Conservation (phyloP, 2,329 filamentous ascomycete genomes). For the Uncinocarpus reesii region DNA sequence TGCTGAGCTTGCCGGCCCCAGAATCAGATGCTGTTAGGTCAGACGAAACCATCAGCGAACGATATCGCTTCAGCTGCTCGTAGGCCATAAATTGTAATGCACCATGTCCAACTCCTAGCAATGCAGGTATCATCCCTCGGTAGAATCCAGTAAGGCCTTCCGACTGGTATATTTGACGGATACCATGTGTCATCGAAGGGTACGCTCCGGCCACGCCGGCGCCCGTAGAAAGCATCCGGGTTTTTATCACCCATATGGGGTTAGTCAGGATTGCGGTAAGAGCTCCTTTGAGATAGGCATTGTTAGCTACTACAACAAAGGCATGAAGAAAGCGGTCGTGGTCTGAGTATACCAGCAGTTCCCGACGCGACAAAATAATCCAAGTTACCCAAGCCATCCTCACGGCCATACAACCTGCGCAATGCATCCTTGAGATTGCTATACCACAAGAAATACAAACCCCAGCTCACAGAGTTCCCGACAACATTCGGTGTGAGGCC, state of each 20-base stretch:
- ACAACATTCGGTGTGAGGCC: conserved; percentile 82
- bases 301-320: neutral
- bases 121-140: conserved; percentile 68
- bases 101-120: conserved; percentile 82
- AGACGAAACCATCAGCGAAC: conserved; percentile 34
- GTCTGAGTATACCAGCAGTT: conserved; percentile 39
- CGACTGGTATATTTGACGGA: conserved; percentile 51
- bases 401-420: conserved; percentile 30
- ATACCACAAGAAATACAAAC: conserved; percentile 76
- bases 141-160: conserved; percentile 80
- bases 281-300: conserved; percentile 44
- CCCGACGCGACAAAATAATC: conserved; percentile 77
- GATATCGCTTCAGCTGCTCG: conserved; percentile 59
- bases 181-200: conserved; percentile 62
- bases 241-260: conserved; percentile 97
- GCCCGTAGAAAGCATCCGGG: conserved; percentile 85
- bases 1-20: conserved; percentile 42
- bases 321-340: no score
- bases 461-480: conserved; percentile 85
- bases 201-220: conserved; percentile 67
- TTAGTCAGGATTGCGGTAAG: conserved; percentile 78
- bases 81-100: conserved; percentile 95
- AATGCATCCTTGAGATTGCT: conserved; percentile 49
- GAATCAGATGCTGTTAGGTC: conserved; percentile 3
- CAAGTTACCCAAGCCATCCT: conserved; percentile 43